Evolutionary conservation across 2,329 filamentous ascomycete species (phyloP).

Genomic region (Endothia cerciana): DNA sequence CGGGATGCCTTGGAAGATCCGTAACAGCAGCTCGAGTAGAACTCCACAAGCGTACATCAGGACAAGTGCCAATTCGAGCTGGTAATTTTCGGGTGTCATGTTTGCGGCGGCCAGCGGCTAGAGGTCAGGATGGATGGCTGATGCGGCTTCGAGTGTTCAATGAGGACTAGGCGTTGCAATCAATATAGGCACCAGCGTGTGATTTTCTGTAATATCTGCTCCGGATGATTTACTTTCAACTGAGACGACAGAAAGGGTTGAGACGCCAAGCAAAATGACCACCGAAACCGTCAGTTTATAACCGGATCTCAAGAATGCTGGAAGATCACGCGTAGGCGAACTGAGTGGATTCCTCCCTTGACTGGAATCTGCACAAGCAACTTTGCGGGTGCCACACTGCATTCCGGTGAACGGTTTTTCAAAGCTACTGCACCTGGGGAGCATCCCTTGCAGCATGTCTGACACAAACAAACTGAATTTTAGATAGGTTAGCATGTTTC

Average conservation of each 20-base stretch:
- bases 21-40: background rate
- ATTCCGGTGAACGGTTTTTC: conserved; percentile 5
- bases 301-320: background rate
- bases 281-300: background rate
- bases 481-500: background rate
- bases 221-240: background rate
- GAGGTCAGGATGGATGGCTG: background rate
- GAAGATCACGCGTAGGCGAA: background rate
- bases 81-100: background rate
- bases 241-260: background rate
- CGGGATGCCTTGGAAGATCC: background rate
- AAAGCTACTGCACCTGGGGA: background rate
- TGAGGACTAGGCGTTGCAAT: too few species aligned
- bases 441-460: conserved; percentile 11
- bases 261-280: background rate
- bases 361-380: conserved; percentile 2
- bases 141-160: background rate
- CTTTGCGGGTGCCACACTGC: background rate
- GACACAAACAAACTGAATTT: background rate
- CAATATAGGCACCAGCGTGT: background rate
- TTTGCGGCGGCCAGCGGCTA: background rate
- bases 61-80: background rate
- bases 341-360: background rate
- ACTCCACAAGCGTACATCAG: conserved; percentile 11
- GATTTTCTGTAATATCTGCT: background rate